phyloP scores from a whole-genome alignment of 352 stramenopile genomes.

The Globisporangium irregulare region DNA sequence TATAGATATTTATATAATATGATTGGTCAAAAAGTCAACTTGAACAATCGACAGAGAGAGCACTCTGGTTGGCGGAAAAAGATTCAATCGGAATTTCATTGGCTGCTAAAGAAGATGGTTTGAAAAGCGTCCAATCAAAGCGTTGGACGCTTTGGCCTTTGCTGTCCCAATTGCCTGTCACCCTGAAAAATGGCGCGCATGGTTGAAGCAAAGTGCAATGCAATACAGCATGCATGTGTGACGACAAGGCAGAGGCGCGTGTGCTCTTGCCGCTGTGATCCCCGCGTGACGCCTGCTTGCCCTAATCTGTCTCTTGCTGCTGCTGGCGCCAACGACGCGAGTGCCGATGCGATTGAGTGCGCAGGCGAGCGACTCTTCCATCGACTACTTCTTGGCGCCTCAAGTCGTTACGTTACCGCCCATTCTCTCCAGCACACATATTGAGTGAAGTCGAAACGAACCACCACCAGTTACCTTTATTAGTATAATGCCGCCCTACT shows the following conservation, averaged over 20 bases:
- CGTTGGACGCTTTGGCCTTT: constrained; percentile 1
- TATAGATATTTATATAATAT: too few relatives aligned
- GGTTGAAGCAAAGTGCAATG: too few relatives aligned
- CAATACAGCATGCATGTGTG: too few relatives aligned
- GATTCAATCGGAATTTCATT: not conserved
- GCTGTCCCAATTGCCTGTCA: too few relatives aligned
- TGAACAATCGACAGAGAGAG: not conserved
- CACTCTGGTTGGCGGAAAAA: constrained; percentile 5
- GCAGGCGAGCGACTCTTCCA: not conserved
- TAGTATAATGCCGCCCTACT: not conserved
- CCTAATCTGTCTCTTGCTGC: not conserved
- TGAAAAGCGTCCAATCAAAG: not conserved
- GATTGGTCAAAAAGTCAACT: not conserved
- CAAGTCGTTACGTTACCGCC: not conserved
- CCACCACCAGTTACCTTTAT: not conserved
- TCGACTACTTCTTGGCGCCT: not conserved
- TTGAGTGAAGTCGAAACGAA: not conserved
- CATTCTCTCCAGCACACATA: not conserved
- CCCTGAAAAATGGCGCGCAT: too few relatives aligned
- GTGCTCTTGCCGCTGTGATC: not conserved
- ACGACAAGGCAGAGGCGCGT: not conserved
- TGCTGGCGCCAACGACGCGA: not conserved
- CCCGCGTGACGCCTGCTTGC: not conserved
- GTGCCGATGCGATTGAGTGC: not conserved
- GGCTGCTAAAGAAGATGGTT: not conserved